Percentiles rank a stretch among this genome's conserved stretches.
phyloP scores from a whole-genome alignment of 2,329 filamentous ascomycete genomes.

The Venturia effusa region DNA sequence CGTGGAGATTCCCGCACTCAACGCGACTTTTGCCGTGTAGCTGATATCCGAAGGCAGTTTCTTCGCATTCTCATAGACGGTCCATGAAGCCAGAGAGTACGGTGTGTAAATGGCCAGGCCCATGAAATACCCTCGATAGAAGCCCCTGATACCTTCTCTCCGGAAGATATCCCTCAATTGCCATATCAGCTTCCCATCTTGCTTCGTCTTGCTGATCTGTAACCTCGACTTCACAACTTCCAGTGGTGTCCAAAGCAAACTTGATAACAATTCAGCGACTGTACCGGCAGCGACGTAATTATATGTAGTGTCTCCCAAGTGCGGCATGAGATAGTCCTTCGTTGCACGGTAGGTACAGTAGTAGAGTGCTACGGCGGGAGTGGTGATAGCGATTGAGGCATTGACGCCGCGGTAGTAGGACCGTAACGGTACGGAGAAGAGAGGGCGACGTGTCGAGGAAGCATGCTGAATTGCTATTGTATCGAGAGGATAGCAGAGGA shows the following conservation, averaged over 20 bases:
- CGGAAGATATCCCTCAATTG: slow-evolving; percentile 4
- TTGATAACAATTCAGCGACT: not conserved
- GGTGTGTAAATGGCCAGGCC: slow-evolving; percentile 6
- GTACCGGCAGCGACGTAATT: slow-evolving; percentile 5
- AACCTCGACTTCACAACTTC: slow-evolving; percentile 6
- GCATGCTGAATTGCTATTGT: slow-evolving; percentile 7
- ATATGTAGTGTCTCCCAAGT: slow-evolving; percentile 3
- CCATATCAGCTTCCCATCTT: slow-evolving; percentile 5
- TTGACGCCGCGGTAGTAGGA: slow-evolving; percentile 6
- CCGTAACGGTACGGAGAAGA: not conserved
- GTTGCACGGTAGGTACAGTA: slow-evolving; percentile 5
- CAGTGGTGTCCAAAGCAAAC: slow-evolving; percentile 1
- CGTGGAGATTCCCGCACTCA: not conserved
- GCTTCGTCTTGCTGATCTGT: slow-evolving; percentile 3
- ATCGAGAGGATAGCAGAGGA: slow-evolving; percentile 4
- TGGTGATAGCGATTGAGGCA: slow-evolving; percentile 6
- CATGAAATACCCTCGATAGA: slow-evolving; percentile 4
- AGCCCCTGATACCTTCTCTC: not conserved
- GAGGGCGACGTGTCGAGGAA: slow-evolving; percentile 3
- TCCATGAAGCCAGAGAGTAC: slow-evolving; percentile 4
- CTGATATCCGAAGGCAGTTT: slow-evolving; percentile 8
- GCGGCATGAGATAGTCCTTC: not conserved
- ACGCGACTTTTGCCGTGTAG: not conserved
- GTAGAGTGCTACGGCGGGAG: slow-evolving; percentile 5
- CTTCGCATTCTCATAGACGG: slow-evolving; percentile 6